Evolutionary conservation across 495 filamentous ascomycete genomes (phyloP), one percentile per base, ranked within the genome.

Genomic region (Penicillium tannophilum): DNA sequence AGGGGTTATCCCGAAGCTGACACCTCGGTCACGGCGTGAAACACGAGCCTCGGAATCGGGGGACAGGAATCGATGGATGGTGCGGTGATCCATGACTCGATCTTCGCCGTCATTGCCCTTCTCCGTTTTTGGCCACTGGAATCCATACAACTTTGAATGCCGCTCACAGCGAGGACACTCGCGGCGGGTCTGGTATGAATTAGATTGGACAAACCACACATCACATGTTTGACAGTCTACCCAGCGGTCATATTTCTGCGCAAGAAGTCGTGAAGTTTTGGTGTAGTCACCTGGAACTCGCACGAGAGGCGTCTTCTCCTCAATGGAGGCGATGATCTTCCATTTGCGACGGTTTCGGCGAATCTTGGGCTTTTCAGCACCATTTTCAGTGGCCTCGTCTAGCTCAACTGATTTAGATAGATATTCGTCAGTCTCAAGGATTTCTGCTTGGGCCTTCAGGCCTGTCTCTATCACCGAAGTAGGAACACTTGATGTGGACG

Each of bases 121-220:
- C 36, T 96, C 89, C 2, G 95, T 98, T 73, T 98, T 95, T 17
- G 94, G 94, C 95, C 95, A 99, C 52, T 85, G 82, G 65, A 89
- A 96, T 0, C 95, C 95, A 69, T 97, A 99, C 1, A 99, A 78
- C 72, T 95, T 98, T 26, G 90, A 93, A 64, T 99, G 94, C 0
- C 95, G 83, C 76, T 98, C 95, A 73, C 94, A 99, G 17, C 95
- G 85, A 10, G 89, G 91, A 68, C 94, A 99, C 28, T 89, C 88
- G 23, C 86, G 82, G 16, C 89, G 86, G 2, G 93, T 95, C 54
- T 86, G 86, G 70, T 94, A 97, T 2, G 88, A 91, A 63, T 98
- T 88, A 17, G 81, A 77, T 64, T 98, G 93, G 1, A 98, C 86
- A 65, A 98, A 99, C 58, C 85, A 82, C 1, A 79, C 74, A 17